Evolutionary conservation across 1,284 basidiomycete species (phyloP).

Genomic region (Tremellales sp.): DNA sequence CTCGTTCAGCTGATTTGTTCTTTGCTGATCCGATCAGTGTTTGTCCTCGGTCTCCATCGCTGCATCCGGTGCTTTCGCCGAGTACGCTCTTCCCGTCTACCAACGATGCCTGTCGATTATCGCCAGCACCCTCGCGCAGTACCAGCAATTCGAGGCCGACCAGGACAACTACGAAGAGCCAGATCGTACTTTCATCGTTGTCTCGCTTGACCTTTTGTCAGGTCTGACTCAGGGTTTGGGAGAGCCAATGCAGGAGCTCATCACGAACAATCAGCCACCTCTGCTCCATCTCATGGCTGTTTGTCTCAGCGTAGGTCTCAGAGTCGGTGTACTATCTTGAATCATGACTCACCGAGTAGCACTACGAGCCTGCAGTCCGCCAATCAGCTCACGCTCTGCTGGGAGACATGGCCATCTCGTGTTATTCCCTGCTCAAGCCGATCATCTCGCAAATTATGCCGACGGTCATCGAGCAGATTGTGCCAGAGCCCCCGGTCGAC

Average conservation of each 20-base stretch:
- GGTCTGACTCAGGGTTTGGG: slow-evolving; percentile 94
- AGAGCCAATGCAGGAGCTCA: slow-evolving; percentile 66
- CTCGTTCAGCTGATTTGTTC: background rate
- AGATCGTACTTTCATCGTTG: slow-evolving; percentile 93
- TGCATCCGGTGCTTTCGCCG: slow-evolving; percentile 83
- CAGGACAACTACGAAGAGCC: slow-evolving; percentile 80
- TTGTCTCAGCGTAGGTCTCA: slow-evolving; percentile 64
- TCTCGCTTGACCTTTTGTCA: slow-evolving; percentile 90
- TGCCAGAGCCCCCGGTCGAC: slow-evolving; percentile 66
- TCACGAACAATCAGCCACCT: slow-evolving; percentile 65
- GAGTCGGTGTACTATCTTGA: slow-evolving; percentile 7
- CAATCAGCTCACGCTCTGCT: slow-evolving; percentile 97
- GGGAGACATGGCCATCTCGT: slow-evolving; percentile 96
- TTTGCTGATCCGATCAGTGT: slow-evolving; percentile 58
- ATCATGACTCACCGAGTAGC: slow-evolving; percentile 42
- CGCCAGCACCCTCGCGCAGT: slow-evolving; percentile 71
- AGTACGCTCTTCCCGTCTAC: slow-evolving; percentile 88
- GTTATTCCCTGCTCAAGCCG: slow-evolving; percentile 70
- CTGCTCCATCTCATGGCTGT: slow-evolving; percentile 73
- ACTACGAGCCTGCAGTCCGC: slow-evolving; percentile 89
- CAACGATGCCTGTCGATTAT: slow-evolving; percentile 87
- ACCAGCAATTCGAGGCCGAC: slow-evolving; percentile 59
- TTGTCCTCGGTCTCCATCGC: slow-evolving; percentile 96
- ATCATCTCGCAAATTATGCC: slow-evolving; percentile 84
- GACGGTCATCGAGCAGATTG: slow-evolving; percentile 83